Percentiles rank a stretch among this genome's conserved stretches.
These are phyloP conservation scores for Candida argentea DNA, from an alignment of 805 yeast genomes.

Conservation along the genomic window DNA sequence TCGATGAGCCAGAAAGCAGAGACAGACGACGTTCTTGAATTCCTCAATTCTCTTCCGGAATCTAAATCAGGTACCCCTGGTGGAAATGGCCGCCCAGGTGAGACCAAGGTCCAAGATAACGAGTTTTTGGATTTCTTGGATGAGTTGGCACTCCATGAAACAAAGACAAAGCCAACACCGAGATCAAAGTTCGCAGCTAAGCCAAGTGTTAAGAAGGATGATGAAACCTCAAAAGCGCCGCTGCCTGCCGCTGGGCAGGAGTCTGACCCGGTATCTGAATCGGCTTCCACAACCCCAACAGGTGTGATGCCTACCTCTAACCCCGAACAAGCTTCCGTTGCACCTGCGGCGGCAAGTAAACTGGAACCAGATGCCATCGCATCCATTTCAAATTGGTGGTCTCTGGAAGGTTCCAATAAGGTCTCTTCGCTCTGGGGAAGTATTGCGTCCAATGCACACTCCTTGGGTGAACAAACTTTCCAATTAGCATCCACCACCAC, in stretches of 20 bases:
- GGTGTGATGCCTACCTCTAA: slow-evolving; percentile 1
- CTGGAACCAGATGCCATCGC: slow-evolving; percentile 31
- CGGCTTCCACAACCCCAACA: slow-evolving; percentile 2
- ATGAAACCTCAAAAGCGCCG: slow-evolving; percentile 1
- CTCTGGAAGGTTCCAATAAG: slow-evolving; percentile 52
- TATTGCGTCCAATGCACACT: slow-evolving; percentile 43
- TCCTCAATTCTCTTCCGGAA: slow-evolving; percentile 71
- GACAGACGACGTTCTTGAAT: slow-evolving; percentile 61
- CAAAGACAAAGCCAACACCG: slow-evolving; percentile 26
- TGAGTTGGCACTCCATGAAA: slow-evolving; percentile 59
- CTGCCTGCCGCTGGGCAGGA: slow-evolving; percentile 3
- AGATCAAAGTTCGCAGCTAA: slow-evolving; percentile 15
- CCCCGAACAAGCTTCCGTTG: slow-evolving; percentile 1
- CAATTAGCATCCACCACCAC: slow-evolving; percentile 38
- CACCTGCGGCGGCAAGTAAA: background rate
- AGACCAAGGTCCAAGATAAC: slow-evolving; percentile 34
- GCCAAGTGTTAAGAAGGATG: slow-evolving; percentile 18
- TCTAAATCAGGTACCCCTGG: slow-evolving; percentile 21
- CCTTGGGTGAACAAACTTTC: slow-evolving; percentile 39
- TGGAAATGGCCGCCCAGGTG: too few species aligned
- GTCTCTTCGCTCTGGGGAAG: slow-evolving; percentile 63
- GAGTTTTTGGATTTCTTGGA: slow-evolving; percentile 51
- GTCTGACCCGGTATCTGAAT: background rate
- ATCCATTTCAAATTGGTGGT: slow-evolving; percentile 68
- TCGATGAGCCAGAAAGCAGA: slow-evolving; percentile 2